Percentiles rank a stretch among this genome's conserved stretches.
Evolutionary conservation across 345 rosid species (phyloP).

Genomic region (Acer yangbiense): DNA sequence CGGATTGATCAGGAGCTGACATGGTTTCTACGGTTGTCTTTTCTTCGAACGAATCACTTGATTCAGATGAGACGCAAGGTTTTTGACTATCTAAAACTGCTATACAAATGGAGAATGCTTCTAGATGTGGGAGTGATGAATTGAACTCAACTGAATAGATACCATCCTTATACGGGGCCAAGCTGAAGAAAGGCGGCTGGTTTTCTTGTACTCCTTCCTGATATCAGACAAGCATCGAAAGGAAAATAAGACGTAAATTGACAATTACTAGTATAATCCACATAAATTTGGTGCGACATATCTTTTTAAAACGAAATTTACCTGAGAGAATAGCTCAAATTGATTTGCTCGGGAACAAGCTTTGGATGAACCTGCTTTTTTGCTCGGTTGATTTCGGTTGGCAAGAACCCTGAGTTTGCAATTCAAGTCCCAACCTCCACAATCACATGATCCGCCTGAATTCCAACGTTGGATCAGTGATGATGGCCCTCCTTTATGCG

Average conservation of each 20-base stretch:
- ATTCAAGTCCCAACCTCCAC: constrained; percentile 98
- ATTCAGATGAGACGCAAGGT: constrained; percentile 30
- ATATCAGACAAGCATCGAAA: constrained; percentile 15
- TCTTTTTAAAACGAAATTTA: constrained; percentile 12
- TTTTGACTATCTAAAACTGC: constrained; percentile 65
- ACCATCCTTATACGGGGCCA: constrained; percentile 71
- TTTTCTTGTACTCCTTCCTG: constrained; percentile 67
- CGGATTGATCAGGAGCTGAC: constrained; percentile 35
- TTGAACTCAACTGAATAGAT: constrained; percentile 84
- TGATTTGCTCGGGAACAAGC: constrained; percentile 40
- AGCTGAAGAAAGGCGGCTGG: constrained; percentile 62
- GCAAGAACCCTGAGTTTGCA: constrained; percentile 74
- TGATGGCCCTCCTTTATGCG: constrained; percentile 85
- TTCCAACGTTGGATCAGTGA: constrained; percentile 89
- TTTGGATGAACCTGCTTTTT: constrained; percentile 34
- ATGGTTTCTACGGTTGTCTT: constrained; percentile 32
- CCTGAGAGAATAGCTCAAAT: constrained; percentile 69
- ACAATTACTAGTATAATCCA: not conserved
- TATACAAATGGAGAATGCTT: constrained; percentile 84
- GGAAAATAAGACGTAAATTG: constrained; percentile 11
- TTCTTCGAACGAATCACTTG: constrained; percentile 24
- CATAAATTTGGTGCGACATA: not conserved
- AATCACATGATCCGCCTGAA: constrained; percentile 93
- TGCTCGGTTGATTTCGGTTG: constrained; percentile 36
- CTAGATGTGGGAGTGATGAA: constrained; percentile 65